These are phyloP conservation scores for Parsonsia alboflavescens DNA, from an alignment of 257 asterid genomes.

Conservation along the genomic window DNA sequence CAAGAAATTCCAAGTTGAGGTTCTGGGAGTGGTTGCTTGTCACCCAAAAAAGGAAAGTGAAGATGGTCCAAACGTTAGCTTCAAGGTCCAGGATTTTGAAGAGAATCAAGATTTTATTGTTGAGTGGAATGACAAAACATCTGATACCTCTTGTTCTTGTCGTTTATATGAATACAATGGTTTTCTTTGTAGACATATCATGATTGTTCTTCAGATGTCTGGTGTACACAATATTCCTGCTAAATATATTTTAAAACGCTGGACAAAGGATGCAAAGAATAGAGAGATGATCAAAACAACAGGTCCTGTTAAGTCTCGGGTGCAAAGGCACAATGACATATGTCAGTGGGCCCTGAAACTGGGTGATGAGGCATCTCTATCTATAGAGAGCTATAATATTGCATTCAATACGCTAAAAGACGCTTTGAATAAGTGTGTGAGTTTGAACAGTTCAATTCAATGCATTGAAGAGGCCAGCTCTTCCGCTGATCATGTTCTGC, in stretches of 20 bases:
- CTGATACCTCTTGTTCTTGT: slow-evolving; percentile 41
- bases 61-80: slow-evolving; percentile 25
- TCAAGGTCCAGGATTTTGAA: slow-evolving; percentile 48
- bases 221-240: slow-evolving; percentile 43
- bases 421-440: slow-evolving; percentile 68
- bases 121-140: slow-evolving; percentile 34
- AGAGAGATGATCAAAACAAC: slow-evolving; percentile 27
- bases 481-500: slow-evolving; percentile 23
- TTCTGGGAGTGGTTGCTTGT: slow-evolving; percentile 56
- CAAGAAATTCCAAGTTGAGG: slow-evolving; percentile 55
- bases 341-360: slow-evolving; percentile 65
- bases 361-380: slow-evolving; percentile 88
- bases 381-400: slow-evolving; percentile 64
- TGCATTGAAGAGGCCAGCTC: slow-evolving; percentile 55
- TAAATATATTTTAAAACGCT: slow-evolving; percentile 40
- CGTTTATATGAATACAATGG: slow-evolving; percentile 45
- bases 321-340: slow-evolving; percentile 69
- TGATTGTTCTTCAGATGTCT: slow-evolving; percentile 52
- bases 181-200: slow-evolving; percentile 44
- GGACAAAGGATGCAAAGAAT: slow-evolving; percentile 47
- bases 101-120: slow-evolving; percentile 34
- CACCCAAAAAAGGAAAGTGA: slow-evolving; percentile 40
- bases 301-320: slow-evolving; percentile 53
- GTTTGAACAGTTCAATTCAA: slow-evolving; percentile 57
- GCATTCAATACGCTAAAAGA: slow-evolving; percentile 66